phyloP scores from a whole-genome alignment of 495 filamentous ascomycete genomes.

The Aspergillus bridgeri region DNA sequence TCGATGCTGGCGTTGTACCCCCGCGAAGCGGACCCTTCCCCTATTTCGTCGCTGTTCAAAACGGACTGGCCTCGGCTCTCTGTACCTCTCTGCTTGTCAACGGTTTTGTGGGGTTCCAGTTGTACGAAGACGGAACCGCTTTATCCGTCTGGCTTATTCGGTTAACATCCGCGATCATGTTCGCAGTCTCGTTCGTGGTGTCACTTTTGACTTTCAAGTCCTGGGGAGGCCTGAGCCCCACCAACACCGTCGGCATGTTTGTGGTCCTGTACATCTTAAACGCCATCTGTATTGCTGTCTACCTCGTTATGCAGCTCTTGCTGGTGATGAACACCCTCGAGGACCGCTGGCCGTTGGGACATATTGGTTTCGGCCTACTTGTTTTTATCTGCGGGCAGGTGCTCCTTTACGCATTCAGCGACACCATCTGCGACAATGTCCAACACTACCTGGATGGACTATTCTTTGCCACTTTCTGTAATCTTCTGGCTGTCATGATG shows the following conservation, averaged over 20 bases:
- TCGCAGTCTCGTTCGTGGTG: slow-evolving; percentile 81
- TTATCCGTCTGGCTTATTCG: slow-evolving; percentile 93
- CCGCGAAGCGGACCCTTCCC: slow-evolving; percentile 75
- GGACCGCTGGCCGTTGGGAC: slow-evolving; percentile 91
- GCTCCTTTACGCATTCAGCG: slow-evolving; percentile 84
- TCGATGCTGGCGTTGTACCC: slow-evolving; percentile 91
- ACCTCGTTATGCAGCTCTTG: slow-evolving; percentile 82
- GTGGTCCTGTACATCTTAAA: slow-evolving; percentile 91
- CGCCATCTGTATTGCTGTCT: slow-evolving; percentile 78
- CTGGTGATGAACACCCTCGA: slow-evolving; percentile 88
- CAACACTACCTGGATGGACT: slow-evolving; percentile 94
- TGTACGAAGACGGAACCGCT: slow-evolving; percentile 97
- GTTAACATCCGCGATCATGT: slow-evolving; percentile 71
- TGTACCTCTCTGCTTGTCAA: slow-evolving; percentile 91
- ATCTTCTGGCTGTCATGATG: slow-evolving; percentile 98
- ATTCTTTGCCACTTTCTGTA: slow-evolving; percentile 92
- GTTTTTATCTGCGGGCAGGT: slow-evolving; percentile 94
- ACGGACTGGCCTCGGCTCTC: slow-evolving; percentile 83
- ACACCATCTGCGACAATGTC: slow-evolving; percentile 75
- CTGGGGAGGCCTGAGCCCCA: slow-evolving; percentile 81
- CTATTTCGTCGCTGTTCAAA: slow-evolving; percentile 88
- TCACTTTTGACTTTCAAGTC: slow-evolving; percentile 90
- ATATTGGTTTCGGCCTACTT: slow-evolving; percentile 88
- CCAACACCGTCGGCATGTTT: slow-evolving; percentile 84
- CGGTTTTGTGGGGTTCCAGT: slow-evolving; percentile 97